Evolutionary conservation across 441 rosid species (phyloP), one percentile per base, ranked within the genome.

Genomic region (Hypseocharis bilobata): DNA sequence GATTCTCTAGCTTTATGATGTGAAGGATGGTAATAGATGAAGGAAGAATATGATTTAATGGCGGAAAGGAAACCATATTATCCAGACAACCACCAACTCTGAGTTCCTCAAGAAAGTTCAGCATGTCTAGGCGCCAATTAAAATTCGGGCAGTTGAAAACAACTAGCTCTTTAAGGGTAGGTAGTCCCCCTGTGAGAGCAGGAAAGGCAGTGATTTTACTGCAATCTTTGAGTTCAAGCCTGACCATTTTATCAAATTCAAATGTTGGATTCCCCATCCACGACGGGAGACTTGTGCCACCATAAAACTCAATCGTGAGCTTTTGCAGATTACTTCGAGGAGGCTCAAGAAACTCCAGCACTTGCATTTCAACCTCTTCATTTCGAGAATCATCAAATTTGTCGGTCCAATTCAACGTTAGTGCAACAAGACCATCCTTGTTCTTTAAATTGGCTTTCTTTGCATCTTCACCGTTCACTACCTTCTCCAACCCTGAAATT

Each of bases 111-210:
- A n/a, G n/a, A n/a, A n/a, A n/a, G n/a, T n/a, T n/a, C n/a, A n/a
- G n/a, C n/a, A n/a, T n/a, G n/a, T n/a, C n/a, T n/a, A n/a, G n/a
- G n/a, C n/a, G n/a, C n/a, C n/a, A n/a, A n/a, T n/a, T n/a, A n/a
- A n/a, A n/a, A n/a, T n/a, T n/a, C n/a, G n/a, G n/a, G n/a, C n/a
- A n/a, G n/a, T n/a, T n/a, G n/a, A n/a, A n/a, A n/a, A n/a, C n/a
- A n/a, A n/a, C n/a, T n/a, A n/a, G n/a, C n/a, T n/a, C n/a, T n/a
- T n/a, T n/a, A n/a, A n/a, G n/a, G n/a, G n/a, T n/a, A n/a, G 74
- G 77, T 27, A 77, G 67, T 3, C 5, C 28, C 49, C 80, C 80
- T n/a, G n/a, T n/a, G 7, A 77, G 74, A 26, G 74, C 49, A 19
- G 74, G 77, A 34, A 77, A 54, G 14, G 49, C 40, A 14, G 17